Evolutionary conservation across 208 protist species (phyloP), one percentile per base, ranked within the genome.

Genomic region (Leishmania martiniquensis): DNA sequence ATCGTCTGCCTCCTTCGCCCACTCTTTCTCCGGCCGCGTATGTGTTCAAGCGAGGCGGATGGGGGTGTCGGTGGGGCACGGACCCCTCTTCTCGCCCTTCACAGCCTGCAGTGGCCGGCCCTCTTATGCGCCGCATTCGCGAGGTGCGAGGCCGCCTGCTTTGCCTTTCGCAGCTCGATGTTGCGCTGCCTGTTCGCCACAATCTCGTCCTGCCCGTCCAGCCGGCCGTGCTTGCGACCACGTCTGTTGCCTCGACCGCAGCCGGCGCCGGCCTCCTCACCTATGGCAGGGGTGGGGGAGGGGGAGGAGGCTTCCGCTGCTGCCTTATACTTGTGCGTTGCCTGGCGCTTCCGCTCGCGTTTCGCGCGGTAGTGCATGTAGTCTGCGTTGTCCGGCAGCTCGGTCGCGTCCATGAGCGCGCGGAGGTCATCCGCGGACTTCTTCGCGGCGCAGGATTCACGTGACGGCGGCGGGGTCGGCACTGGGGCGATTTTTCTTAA

Each of bases 341-440:
- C 89, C 29, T 88, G 67, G 20, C 93, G 91, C 62, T 87, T 88
- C 10, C 80, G 80, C 79, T 82, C 67, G 12, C 92, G 55, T 63
- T 88, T 89, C 42, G 81, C 78, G 73, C 93, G 83, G 80, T 97
- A 97, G 25, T 89, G 78, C 60, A 74, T 94, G 85, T 96, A 97
- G 66, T 89, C 85, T 15, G 34, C 54, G 65, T 96, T 96, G 51
- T 93, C 89, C 3, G 90, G 85, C 20, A 94, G 62, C 52, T 86
- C 84, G 51, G 91, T 95, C 44, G 67, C 69, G 69, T 94, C 87
- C 87, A 95, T 91, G 34, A 96, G 72, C 29, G 44, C 29, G 25
- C 91, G 88, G 17, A 97, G 68, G 65, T 96, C 83, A 15, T 93
- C 88, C 0, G 86, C 42, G 9, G 69, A 57, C n/a, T 73, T 49